Conservation (phyloP, 805 yeast genomes). For the Ogataea nitratoaversa region DNA sequence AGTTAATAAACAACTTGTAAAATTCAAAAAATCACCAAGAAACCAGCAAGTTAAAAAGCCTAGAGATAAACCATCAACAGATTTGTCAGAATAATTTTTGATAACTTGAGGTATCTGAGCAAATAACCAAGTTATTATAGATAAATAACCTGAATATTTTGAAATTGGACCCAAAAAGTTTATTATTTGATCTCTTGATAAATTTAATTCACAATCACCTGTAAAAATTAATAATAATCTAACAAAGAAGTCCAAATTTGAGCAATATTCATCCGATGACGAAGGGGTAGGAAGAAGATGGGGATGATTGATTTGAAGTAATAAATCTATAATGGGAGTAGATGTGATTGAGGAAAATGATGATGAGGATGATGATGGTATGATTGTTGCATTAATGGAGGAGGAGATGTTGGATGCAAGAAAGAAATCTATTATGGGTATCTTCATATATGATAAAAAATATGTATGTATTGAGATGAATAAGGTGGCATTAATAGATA, state of each 20-base stretch:
- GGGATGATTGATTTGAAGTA: too few relatives aligned
- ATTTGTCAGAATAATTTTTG: conserved; percentile 51
- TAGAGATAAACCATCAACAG: conserved; percentile 66
- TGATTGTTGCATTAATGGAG: neutral
- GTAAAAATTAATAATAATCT: conserved; percentile 20
- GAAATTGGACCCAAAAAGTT: conserved; percentile 24
- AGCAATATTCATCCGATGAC: conserved; percentile 16
- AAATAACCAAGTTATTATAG: conserved; percentile 61
- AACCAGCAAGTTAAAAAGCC: conserved; percentile 62
- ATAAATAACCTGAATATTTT: conserved; percentile 30
- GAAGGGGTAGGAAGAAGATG: too few relatives aligned
- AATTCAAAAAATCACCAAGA: conserved; percentile 56
- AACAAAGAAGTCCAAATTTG: conserved; percentile 19
- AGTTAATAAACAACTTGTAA: conserved; percentile 45
- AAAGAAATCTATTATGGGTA: neutral
- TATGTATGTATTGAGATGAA: neutral
- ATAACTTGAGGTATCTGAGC: conserved; percentile 72
- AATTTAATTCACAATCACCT: conserved; percentile 21
- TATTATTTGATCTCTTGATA: conserved; percentile 17
- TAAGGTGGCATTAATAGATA: neutral
- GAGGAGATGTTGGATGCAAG: neutral
- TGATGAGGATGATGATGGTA: conserved; percentile 4
- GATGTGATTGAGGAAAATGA: neutral
- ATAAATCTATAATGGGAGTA: neutral
- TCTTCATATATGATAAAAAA: neutral